Base-by-base conservation (phyloP, 2,329 filamentous ascomycete genomes). In the Colletotrichum lentis region DNA sequence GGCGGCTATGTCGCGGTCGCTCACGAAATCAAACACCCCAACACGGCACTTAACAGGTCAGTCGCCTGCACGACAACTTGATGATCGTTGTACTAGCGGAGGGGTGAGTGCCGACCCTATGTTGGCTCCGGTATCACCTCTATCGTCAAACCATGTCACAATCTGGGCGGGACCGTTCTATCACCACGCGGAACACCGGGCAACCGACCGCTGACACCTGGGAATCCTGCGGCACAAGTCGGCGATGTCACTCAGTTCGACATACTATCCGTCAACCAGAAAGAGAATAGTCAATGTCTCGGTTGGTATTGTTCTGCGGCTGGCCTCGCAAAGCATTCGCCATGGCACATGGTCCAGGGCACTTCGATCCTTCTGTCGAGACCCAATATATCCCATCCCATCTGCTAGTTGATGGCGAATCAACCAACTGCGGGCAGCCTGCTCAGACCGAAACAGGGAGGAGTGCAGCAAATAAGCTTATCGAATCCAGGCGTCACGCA, bases 391-490 rank as follows among this genome's bases (percentile, higher is more conserved):
- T 20, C 18, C 22, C 43, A n/a, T 24, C 16, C 41, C n/a, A 43
- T 43, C 31, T 37, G 50, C 27, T 39, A 10, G 31, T 31, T 24
- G 20, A 11, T 50, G 16, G 50, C 52, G 57, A 44, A 37, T 55
- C 50, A 44, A 14, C 12, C 57, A 67, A 64, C 39, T 64, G 61
- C 64, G 60, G 61, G 20, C 31, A 57, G 27, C 12, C 27, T 35
- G 22, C 22, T 62, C n/a, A 22, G 37, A 44, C 22, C n/a, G 41
- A 54, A 27, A 39, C 49, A 27, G 27, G 24, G 24, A 20, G 35
- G 18, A 47, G 14, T 41, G 57, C 57, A 62, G 49, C 27, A 56
- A 37, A 18, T 58, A 52, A 16, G 41, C 60, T 41, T 57, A 24
- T 43, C 35, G 46, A 37, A 24, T 39, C 60, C 41, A 41, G 44